A percentile compares a stretch with the other conserved stretches of the same genome.
These are phyloP conservation scores for Inga oerstediana DNA, from an alignment of 306 rosid genomes.

Conservation along the genomic window DNA sequence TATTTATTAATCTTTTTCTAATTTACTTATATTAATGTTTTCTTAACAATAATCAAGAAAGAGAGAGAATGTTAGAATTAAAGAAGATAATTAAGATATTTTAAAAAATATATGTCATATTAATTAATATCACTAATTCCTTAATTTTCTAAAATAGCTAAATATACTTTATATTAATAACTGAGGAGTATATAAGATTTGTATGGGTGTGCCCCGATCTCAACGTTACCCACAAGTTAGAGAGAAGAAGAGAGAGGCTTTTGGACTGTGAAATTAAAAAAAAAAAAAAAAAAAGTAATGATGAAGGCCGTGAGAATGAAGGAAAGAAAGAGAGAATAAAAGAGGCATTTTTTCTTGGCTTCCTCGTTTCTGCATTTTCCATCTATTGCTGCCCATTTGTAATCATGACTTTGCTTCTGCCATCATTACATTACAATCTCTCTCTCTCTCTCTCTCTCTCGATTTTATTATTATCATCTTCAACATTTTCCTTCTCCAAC, in stretches of 20 bases:
- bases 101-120: too few species aligned
- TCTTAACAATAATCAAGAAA: too few species aligned
- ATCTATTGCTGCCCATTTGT: constrained; percentile 64
- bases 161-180: too few species aligned
- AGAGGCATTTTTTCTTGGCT: constrained; percentile 33
- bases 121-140: too few species aligned
- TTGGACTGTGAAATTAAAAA: not conserved
- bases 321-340: not conserved
- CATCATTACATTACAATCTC: constrained; percentile 63
- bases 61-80: too few species aligned
- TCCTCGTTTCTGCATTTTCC: constrained; percentile 45
- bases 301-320: constrained; percentile 40
- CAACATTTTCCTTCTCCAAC: constrained; percentile 4
- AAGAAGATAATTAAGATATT: accelerated
- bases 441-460: constrained; percentile 43
- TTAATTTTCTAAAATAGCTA: too few species aligned
- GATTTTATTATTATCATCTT: not conserved
- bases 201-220: constrained; percentile 22
- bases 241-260: not conserved
- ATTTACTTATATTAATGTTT: too few species aligned
- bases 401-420: constrained; percentile 65
- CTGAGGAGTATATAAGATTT: not conserved
- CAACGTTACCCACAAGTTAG: constrained; percentile 26
- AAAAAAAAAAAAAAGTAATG: constrained; percentile 16
- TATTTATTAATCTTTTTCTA: too few species aligned